Evolutionary conservation across 2,329 filamentous ascomycete genomes (phyloP), one percentile per base, ranked within the genome.

Genomic region (Sporothrix inflata): DNA sequence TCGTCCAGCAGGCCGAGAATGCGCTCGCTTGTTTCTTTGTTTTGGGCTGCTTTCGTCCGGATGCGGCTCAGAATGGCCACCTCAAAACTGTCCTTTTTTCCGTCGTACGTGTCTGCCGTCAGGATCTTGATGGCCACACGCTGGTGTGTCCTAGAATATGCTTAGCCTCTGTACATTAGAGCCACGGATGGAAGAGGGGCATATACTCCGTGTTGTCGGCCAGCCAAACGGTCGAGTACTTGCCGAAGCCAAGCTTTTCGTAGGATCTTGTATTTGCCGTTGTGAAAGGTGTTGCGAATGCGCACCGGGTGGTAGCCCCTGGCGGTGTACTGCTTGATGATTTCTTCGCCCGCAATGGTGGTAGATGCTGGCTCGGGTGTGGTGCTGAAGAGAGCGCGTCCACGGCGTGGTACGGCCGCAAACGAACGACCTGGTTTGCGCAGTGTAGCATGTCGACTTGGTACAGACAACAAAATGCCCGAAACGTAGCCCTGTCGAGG

Each of bases 51-150:
- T 19, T 66, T 61, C 3, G 68, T 47, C 3, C 27, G 12, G 14
- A 71, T 60, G 24, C n/a, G 24, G 1, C 21, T 2, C 9, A 60
- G n/a, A 19, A 68, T 61, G 3, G 51, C 68, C 11, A 68, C 57
- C 67, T 73, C 68, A 30, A 21, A 72, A 4, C 47, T 21, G 38
- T 71, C 61, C 0, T 45, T 45, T 11, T 34, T 24, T 5, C 61
- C 71, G 40, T 70, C 67, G 34, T 67, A 71, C 5, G 67, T 51
- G 16, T 69, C 67, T 7, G 71, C 68, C 19, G 67, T 38, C 7
- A 73, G 42, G 34, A 73, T 73, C 40, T 73, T 71, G 9, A 73
- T 30, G 14, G 71, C 71, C 1, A 73, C 71, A 16, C 57, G 11
- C 3, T 70, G n/a, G n/a, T 66, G 67, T 12, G 60, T 67, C n/a